Evolutionary conservation across 441 rosid species (phyloP), one percentile per base, ranked within the genome.

Genomic region (Macaranga tanarius): DNA sequence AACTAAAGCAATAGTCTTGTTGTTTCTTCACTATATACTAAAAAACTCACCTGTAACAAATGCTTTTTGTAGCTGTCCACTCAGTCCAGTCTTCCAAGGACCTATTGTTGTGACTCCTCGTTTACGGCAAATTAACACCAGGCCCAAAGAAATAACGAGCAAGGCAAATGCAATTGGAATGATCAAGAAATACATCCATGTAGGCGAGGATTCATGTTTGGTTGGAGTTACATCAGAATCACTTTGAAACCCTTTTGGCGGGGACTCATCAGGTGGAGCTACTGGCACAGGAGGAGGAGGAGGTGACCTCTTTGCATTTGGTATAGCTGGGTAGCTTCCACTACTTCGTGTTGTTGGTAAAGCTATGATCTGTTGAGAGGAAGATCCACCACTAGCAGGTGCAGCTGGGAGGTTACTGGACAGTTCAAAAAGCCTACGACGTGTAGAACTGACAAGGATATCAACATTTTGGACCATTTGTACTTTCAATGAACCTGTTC

Each of bases 61-160:
- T 76, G 97, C 97, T 83, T 89, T 94, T 81, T 92, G 99, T 67
- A 92, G 70, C 76, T 94, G 99, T 77, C 95, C 97, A 75, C 97
- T 94, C 51, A 95, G 80, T 78, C 99, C 99, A 42, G 96, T 86
- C 77, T 87, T 91, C 98, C 99, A 95, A n/a, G 99, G 99, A 71
- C 91, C 77, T 17, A 95, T 84, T 63, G 88, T 80, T 69, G 81
- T 83, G 22, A 81, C 92, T 64, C 92, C 90, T 70, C 65, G 81
- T 57, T 80, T 91, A 31, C 81, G 84, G 74, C 86, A 88, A 60
- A 79, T 16, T 72, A 87, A 54, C 75, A 82, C 47, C 31, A 81
- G 69, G 72, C 72, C 85, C 15, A 78, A 66, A 13, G 68, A 66
- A 70, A 83, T 69, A 55, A 83, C 63, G 63, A 86, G 47, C 67